phyloP scores from a whole-genome alignment of 176 grass and related monocot species.

The Raddia distichophylla region DNA sequence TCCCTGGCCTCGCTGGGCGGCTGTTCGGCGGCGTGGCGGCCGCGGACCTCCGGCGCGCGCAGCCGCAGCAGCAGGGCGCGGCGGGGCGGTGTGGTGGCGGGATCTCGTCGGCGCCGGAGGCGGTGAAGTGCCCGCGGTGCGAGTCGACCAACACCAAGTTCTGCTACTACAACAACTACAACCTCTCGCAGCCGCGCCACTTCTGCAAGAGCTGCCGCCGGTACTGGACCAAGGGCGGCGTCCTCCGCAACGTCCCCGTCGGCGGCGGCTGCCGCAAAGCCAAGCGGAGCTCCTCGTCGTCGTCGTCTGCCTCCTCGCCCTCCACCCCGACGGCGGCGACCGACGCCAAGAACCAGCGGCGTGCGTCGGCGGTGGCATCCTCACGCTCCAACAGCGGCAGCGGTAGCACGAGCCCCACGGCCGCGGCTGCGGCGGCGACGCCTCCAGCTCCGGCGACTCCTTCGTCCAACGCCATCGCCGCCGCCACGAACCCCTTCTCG shows the following conservation, averaged over 20 bases:
- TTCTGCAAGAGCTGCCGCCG: constrained; percentile 97
- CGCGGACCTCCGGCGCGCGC: constrained; percentile 35
- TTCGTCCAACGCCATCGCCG: constrained; percentile 15
- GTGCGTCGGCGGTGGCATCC: constrained; percentile 32
- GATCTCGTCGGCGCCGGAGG: constrained; percentile 30
- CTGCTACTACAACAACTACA: constrained; percentile 99
- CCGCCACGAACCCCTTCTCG: constrained; percentile 26
- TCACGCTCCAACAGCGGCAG: constrained; percentile 39
- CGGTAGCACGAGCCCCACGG: constrained; percentile 41
- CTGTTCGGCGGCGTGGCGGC: constrained; percentile 51
- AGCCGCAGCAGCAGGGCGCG: constrained; percentile 38
- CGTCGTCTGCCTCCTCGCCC: constrained; percentile 28
- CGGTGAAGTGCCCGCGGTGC: constrained; percentile 86
- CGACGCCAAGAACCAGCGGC: constrained; percentile 45
- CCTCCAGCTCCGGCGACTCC: constrained; percentile 20
- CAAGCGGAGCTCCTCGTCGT: constrained; percentile 43
- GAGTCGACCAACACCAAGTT: constrained; percentile 97
- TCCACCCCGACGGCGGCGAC: constrained; percentile 21
- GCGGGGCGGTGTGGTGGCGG: constrained; percentile 36
- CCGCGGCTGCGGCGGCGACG: not conserved
- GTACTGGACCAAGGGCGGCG: constrained; percentile 95
- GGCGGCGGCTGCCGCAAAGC: constrained; percentile 81
- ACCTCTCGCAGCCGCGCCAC: constrained; percentile 87
- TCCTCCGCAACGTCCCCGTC: constrained; percentile 88
- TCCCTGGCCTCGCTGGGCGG: constrained; percentile 53